phyloP scores from a whole-genome alignment of 169 alveolate species.

The Eimeria praecox region DNA sequence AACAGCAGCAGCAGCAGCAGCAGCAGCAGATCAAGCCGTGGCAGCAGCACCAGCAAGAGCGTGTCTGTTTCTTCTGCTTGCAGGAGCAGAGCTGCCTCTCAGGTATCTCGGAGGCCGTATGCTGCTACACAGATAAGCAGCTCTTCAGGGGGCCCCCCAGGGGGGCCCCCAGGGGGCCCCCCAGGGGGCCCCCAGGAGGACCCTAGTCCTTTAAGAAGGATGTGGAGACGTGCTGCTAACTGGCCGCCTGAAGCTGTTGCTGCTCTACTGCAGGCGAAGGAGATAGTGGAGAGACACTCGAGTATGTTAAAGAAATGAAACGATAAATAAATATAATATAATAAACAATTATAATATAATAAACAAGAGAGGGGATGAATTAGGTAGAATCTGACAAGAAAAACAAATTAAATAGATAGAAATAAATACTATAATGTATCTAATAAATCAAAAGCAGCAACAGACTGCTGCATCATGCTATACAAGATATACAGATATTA shows the following conservation, averaged over 20 bases:
- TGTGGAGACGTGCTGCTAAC: background rate
- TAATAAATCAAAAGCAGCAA: too few relatives aligned
- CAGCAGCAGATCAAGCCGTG: background rate
- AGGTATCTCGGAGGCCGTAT: background rate
- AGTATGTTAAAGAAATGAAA: background rate
- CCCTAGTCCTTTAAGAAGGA: background rate
- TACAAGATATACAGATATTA: too few relatives aligned
- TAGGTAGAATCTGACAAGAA: too few relatives aligned
- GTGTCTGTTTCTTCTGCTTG: background rate
- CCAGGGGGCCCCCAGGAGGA: background rate
- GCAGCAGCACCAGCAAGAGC: background rate
- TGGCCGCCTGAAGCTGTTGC: constrained; percentile 56
- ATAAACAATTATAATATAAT: background rate
- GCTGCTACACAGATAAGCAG: background rate
- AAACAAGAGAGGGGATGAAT: background rate
- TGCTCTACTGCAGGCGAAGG: background rate
- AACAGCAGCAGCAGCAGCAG: background rate
- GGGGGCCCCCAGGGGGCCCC: background rate
- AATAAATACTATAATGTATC: too few relatives aligned
- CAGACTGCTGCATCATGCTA: too few relatives aligned
- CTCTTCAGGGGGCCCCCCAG: background rate
- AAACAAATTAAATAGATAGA: too few relatives aligned
- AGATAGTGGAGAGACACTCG: background rate
- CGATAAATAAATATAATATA: background rate
- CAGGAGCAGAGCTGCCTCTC: background rate